These are phyloP conservation scores for Ustilago esculenta DNA, from an alignment of 1,284 basidiomycete genomes.

Conservation along the genomic window DNA sequence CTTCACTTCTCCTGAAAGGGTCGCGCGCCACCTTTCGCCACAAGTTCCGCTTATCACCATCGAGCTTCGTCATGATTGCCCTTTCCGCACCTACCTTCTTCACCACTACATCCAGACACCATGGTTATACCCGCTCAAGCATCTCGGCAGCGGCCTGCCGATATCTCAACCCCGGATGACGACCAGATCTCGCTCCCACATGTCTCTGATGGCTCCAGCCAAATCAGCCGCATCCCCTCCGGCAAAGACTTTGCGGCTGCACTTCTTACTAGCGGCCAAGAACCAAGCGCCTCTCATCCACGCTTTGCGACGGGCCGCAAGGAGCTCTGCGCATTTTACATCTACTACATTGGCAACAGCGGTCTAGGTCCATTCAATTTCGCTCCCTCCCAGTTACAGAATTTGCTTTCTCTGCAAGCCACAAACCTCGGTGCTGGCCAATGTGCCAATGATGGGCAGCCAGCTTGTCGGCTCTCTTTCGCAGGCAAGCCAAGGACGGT, in stretches of 20 bases:
- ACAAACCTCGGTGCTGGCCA: constrained; percentile 72
- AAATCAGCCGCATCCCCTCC: neutral
- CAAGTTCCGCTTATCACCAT: no score
- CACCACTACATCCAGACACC: neutral
- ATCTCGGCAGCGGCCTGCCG: neutral
- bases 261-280: constrained; percentile 15
- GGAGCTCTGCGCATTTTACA: constrained; percentile 76
- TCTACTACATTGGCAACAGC: constrained; percentile 79
- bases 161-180: neutral
- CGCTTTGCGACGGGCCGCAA: constrained; percentile 15
- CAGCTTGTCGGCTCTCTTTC: constrained; percentile 70
- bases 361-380: constrained; percentile 75
- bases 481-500: constrained; percentile 48
- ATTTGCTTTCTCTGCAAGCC: constrained; percentile 71
- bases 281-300: constrained; percentile 10
- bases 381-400: constrained; percentile 80
- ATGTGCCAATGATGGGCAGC: constrained; percentile 41
- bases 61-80: no score
- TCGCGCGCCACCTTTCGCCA: no score
- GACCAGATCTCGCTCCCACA: constrained; percentile 13
- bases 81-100: neutral
- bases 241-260: constrained; percentile 13
- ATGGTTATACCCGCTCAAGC: neutral
- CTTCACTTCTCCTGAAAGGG: no score
- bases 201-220: constrained; percentile 8